These are phyloP conservation scores for Xylaria sp. DNA, from an alignment of 2,329 filamentous ascomycete genomes.

Conservation along the genomic window DNA sequence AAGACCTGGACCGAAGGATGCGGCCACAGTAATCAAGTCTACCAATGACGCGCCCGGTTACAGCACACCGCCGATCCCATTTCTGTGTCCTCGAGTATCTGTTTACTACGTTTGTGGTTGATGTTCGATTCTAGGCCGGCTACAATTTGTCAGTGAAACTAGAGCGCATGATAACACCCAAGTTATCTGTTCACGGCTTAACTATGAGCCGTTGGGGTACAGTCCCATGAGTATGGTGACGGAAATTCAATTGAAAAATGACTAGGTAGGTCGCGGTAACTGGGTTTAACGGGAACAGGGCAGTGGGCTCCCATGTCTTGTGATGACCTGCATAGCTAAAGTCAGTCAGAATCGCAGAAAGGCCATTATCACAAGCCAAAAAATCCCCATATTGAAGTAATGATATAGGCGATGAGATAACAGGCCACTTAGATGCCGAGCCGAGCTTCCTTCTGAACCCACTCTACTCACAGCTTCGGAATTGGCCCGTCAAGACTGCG, in stretches of 20 bases:
- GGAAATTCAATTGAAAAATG: not conserved
- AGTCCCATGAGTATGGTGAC: not conserved
- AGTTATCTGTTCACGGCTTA: not conserved
- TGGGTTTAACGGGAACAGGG: not conserved
- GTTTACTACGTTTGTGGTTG: not conserved
- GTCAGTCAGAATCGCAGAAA: not conserved
- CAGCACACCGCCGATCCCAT: conserved; percentile 21
- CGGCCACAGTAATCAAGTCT: conserved; percentile 3
- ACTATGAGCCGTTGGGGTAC: not conserved
- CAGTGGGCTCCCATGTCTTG: not conserved
- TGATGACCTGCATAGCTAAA: not conserved
- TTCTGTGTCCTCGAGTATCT: not conserved
- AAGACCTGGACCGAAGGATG: conserved; percentile 2
- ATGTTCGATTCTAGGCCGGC: not conserved
- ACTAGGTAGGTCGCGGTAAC: not conserved
- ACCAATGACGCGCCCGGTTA: conserved; percentile 5
- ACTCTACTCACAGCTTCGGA: conserved; percentile 24
- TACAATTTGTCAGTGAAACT: conserved; percentile 17
- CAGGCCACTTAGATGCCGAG: conserved; percentile 31
- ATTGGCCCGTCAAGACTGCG: conserved; percentile 26
- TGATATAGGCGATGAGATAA: conserved; percentile 10
- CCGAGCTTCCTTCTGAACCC: conserved; percentile 21
- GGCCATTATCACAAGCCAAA: conserved; percentile 34
- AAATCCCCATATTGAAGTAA: conserved; percentile 3
- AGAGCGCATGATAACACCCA: not conserved